phyloP scores from a whole-genome alignment of 129 eudicot species.

The Helianthus tuberosus region DNA sequence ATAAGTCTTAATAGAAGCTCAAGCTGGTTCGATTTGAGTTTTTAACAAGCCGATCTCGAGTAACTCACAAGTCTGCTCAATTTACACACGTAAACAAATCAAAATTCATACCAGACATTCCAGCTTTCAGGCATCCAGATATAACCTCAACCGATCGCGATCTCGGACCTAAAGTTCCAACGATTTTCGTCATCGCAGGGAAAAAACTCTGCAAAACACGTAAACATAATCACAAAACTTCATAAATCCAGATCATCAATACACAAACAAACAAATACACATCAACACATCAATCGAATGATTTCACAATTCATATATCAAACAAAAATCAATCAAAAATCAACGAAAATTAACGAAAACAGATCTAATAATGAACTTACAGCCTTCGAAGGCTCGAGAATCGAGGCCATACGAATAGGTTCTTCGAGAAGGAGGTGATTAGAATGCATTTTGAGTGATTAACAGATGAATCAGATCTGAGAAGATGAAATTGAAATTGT shows the following conservation, averaged over 20 bases:
- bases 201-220: constrained; percentile 59
- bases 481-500: background rate
- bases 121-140: constrained; percentile 75
- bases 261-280: background rate
- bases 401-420: constrained; percentile 88
- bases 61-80: background rate
- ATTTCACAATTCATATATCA: background rate
- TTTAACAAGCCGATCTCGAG: too few relatives aligned
- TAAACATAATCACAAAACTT: background rate
- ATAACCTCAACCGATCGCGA: constrained; percentile 83
- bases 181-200: constrained; percentile 94
- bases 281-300: background rate
- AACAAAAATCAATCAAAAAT: background rate
- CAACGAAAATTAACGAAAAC: constrained; percentile 17
- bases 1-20: too few relatives aligned
- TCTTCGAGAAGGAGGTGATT: constrained; percentile 92
- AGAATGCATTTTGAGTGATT: constrained; percentile 60
- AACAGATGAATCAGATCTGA: background rate
- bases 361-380: constrained; percentile 29
- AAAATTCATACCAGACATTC: constrained; percentile 67
- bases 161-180: constrained; percentile 83
- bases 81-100: background rate
- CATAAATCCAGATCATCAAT: constrained; percentile 1
- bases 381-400: constrained; percentile 90
- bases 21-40: too few relatives aligned